phyloP scores from a whole-genome alignment of 352 stramenopile genomes.

The Globisporangium carolinianum region DNA sequence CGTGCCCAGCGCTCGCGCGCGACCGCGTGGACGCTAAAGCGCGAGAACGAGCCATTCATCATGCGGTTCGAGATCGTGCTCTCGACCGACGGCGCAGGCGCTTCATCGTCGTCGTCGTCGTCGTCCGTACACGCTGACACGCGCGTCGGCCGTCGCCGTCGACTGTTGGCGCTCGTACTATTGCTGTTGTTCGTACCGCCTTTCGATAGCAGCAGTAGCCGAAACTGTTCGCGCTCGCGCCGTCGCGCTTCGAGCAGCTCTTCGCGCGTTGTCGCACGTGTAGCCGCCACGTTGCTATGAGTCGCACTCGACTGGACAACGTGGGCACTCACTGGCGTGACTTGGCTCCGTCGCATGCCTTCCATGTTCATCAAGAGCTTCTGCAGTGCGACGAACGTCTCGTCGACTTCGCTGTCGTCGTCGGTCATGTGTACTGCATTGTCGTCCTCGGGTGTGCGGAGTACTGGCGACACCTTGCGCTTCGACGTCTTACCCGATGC shows the following conservation, averaged over 20 bases:
- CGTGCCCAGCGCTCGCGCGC: slow-evolving; percentile 59
- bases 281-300: slow-evolving; percentile 1
- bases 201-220: slow-evolving; percentile 48
- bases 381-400: slow-evolving; percentile 75
- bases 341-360: slow-evolving; percentile 21
- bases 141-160: slow-evolving; percentile 30
- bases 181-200: neutral
- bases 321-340: slow-evolving; percentile 10
- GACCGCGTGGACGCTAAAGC: slow-evolving; percentile 69
- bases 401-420: slow-evolving; percentile 69
- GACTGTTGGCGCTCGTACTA: slow-evolving; percentile 9
- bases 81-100: slow-evolving; percentile 47
- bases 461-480: slow-evolving; percentile 45
- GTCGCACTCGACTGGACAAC: slow-evolving; percentile 8
- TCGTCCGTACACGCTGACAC: slow-evolving; percentile 21
- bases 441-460: slow-evolving; percentile 17
- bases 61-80: slow-evolving; percentile 77
- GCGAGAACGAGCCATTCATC: slow-evolving; percentile 75
- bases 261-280: slow-evolving; percentile 39
- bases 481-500: slow-evolving; percentile 12
- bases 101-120: slow-evolving; percentile 64
- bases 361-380: slow-evolving; percentile 67
- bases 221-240: slow-evolving; percentile 64
- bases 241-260: slow-evolving; percentile 64
- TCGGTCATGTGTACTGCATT: slow-evolving; percentile 25